A percentile compares a stretch with the other conserved stretches of the same genome.
Conservation (phyloP, 495 filamentous ascomycete species). For the Trichoderma reesei region DNA sequence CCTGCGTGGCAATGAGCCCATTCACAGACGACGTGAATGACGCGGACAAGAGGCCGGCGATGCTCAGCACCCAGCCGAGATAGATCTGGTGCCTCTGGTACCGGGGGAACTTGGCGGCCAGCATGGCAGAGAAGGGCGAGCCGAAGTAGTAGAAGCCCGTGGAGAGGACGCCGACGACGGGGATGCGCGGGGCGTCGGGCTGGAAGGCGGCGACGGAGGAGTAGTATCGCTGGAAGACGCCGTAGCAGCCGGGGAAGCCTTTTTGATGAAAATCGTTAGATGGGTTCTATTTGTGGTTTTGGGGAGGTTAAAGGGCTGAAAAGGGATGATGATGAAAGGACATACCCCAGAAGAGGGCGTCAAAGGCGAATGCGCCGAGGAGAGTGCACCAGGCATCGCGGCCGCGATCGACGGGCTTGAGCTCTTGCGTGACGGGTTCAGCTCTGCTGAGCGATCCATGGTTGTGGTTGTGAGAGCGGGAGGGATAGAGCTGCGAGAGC, state of each 20-base stretch:
- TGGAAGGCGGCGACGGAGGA: slow-evolving; percentile 22
- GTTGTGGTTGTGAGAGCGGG: neutral
- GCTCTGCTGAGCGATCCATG: neutral
- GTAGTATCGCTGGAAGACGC: slow-evolving; percentile 31
- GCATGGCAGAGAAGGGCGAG: slow-evolving; percentile 19
- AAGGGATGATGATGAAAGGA: neutral
- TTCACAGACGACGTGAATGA: slow-evolving; percentile 24
- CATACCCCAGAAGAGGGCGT: slow-evolving; percentile 23
- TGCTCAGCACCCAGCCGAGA: slow-evolving; percentile 22
- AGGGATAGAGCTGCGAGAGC: neutral
- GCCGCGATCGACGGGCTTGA: neutral
- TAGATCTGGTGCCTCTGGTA: slow-evolving; percentile 25
- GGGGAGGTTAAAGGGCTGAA: neutral
- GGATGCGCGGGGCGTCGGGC: slow-evolving; percentile 17
- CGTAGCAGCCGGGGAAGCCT: slow-evolving; percentile 29
- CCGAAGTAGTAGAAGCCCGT: slow-evolving; percentile 25
- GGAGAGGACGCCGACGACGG: slow-evolving; percentile 25
- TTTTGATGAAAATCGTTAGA: slow-evolving; percentile 4
- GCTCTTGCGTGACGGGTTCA: neutral
- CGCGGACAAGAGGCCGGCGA: slow-evolving; percentile 22
- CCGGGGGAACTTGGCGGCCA: slow-evolving; percentile 20
- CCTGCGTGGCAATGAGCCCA: slow-evolving; percentile 28
- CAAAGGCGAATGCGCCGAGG: slow-evolving; percentile 20
- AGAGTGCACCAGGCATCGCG: slow-evolving; percentile 18
- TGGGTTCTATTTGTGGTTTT: neutral